Conservation (phyloP, 768 basidiomycete species). For the Podaxis mareebaensis region DNA sequence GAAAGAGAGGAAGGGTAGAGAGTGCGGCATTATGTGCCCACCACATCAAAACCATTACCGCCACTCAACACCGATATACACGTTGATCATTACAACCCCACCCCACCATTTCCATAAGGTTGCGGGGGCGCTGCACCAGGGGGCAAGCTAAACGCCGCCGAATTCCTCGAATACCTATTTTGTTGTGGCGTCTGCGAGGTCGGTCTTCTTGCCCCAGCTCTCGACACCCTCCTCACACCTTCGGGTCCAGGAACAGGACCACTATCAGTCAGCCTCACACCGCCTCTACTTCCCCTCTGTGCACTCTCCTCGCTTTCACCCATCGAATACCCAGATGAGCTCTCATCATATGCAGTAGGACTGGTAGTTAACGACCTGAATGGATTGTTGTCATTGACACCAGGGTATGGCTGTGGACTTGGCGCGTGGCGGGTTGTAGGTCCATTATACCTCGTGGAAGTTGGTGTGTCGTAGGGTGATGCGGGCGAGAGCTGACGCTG, state of each 20-base stretch:
- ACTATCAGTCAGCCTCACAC: constrained; percentile 77
- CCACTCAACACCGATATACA: constrained; percentile 14
- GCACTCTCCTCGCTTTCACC: constrained; percentile 29
- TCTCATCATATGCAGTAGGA: constrained; percentile 41
- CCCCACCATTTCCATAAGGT: constrained; percentile 27
- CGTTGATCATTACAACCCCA: constrained; percentile 14
- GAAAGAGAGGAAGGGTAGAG: constrained; percentile 8
- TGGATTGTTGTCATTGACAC: constrained; percentile 51
- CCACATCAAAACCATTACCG: background rate
- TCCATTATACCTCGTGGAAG: constrained; percentile 15
- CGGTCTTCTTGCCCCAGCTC: constrained; percentile 57
- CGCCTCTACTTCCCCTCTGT: constrained; percentile 40
- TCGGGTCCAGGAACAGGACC: constrained; percentile 82
- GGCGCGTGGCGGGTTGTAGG: constrained; percentile 24
- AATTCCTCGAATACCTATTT: constrained; percentile 72
- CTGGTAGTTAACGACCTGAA: constrained; percentile 52
- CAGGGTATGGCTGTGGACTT: constrained; percentile 29
- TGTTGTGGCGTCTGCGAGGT: constrained; percentile 59
- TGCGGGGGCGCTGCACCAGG: constrained; percentile 77
- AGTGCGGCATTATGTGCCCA: constrained; percentile 15
- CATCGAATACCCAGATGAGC: constrained; percentile 33
- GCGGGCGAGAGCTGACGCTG: constrained; percentile 34
- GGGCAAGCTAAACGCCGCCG: constrained; percentile 54
- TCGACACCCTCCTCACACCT: constrained; percentile 77
- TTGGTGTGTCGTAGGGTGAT: constrained; percentile 27